Evolutionary conservation across 2,329 filamentous ascomycete species (phyloP).

Genomic region (Cadophora sp.): DNA sequence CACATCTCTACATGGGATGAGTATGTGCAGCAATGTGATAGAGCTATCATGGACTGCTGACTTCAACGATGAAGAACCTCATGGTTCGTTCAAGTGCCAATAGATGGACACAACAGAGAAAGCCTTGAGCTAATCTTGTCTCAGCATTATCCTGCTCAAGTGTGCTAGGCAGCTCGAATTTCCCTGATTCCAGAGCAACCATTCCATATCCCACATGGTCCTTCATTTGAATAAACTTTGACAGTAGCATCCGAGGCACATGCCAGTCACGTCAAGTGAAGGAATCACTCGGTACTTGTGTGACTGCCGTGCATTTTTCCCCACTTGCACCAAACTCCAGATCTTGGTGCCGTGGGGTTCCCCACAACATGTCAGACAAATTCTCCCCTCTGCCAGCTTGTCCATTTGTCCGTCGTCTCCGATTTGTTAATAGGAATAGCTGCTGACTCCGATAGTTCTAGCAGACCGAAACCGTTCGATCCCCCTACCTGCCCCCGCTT

Average conservation of each 20-base stretch:
- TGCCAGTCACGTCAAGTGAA: not conserved
- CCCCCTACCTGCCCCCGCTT: too few relatives aligned
- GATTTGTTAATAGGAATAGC: not conserved
- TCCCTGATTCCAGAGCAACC: not conserved
- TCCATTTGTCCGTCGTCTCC: not conserved
- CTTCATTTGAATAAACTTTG: not conserved
- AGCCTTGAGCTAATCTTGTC: not conserved
- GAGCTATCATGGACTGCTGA: too few relatives aligned
- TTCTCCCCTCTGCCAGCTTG: not conserved
- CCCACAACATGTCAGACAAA: not conserved
- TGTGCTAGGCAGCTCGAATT: not conserved
- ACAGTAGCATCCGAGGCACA: not conserved
- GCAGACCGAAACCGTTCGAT: too few relatives aligned
- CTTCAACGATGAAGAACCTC: too few relatives aligned
- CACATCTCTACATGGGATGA: too few relatives aligned
- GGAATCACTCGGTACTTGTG: not conserved
- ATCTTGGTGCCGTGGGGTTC: not conserved
- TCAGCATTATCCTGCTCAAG: not conserved
- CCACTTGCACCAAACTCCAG: too few relatives aligned
- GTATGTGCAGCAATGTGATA: too few relatives aligned
- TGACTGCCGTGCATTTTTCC: not conserved
- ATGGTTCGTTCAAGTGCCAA: not conserved
- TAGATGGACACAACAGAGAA: not conserved
- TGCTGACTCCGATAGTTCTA: too few relatives aligned
- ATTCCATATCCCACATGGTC: not conserved